Base-by-base conservation (phyloP, 495 filamentous ascomycete genomes). In the Rusavskia elegans region DNA sequence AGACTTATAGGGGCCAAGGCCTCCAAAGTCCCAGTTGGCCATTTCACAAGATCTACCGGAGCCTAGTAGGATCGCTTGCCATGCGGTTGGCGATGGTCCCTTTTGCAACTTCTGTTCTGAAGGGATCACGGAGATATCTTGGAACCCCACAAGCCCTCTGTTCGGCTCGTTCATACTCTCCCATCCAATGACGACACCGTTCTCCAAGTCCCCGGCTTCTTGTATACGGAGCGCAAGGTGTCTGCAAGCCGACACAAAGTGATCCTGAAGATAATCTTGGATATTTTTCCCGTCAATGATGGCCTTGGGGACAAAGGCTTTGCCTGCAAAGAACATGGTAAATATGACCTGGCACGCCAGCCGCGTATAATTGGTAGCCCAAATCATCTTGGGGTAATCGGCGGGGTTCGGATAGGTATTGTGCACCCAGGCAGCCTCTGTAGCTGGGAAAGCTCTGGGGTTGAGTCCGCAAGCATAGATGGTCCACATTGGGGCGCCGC, bases 401-500 rank as follows among this genome's bases (percentile, higher is more conserved):
- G 79, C 80, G 17, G 89, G 87, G 36, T 94, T 75, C n/a, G 87
- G 82, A 59, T 84, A 95, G 0, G 84, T 90, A 60, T 97, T 98
- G 42, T 98, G 92, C 23, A 98, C 90, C 41, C 95, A 73, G 20
- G 93, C 88, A 3, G 89, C 93, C 65, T 95, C 85, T 16, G 90
- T 98, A 23, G 78, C 80, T 42, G 80, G 79, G 60, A 98, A 96
- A 30, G 74, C 76, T 60, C 77, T 73, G 3, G 93, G 92, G 58
- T 98, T 85, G 23, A 98, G 68, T 8, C 92, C 92, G 45, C 83
- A 87, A 2, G 92, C 92, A 67, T 97, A 97, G 0, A 98, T 64
- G 20, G 92, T 98, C 92, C 92, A 98, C 80, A 95, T 85, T 0
- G 92, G 92, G 10, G 92, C 93, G 29, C 92, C 92, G 23, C 92